Percentiles rank a stretch among this genome's conserved stretches.
Conservation (phyloP, 345 rosid species). For the Camelina laxa region DNA sequence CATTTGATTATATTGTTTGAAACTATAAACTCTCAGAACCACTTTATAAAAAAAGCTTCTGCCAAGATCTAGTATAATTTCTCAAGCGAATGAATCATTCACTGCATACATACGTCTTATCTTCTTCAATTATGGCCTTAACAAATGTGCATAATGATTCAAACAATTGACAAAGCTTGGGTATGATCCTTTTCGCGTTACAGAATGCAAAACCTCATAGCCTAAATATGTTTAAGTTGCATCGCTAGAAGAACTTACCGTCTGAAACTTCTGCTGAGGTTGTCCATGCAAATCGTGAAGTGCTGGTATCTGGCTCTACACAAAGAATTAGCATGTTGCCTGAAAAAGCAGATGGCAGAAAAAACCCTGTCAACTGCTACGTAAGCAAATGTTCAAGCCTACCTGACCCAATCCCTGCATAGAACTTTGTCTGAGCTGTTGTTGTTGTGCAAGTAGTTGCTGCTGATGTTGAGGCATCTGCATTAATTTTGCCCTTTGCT, state of each 20-base stretch:
- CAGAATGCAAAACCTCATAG: neutral
- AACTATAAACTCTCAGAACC: neutral
- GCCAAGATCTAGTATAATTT: neutral
- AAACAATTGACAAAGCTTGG: neutral
- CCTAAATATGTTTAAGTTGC: neutral
- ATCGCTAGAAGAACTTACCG: slow-evolving; percentile 45
- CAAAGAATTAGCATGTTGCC: slow-evolving; percentile 10
- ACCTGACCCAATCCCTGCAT: slow-evolving; percentile 85
- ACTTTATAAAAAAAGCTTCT: neutral
- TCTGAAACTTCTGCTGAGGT: slow-evolving; percentile 74
- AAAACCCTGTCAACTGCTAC: slow-evolving; percentile 8
- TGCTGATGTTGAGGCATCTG: slow-evolving; percentile 80
- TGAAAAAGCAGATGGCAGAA: neutral
- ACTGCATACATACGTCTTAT: neutral
- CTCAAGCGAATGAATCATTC: neutral
- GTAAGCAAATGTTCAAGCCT: slow-evolving; percentile 4
- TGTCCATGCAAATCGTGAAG: slow-evolving; percentile 78
- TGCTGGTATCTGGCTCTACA: slow-evolving; percentile 63
- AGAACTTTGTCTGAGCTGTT: slow-evolving; percentile 75
- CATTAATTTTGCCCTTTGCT: slow-evolving; percentile 77
- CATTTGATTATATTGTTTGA: neutral
- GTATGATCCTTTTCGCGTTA: neutral
- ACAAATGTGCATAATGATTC: slow-evolving; percentile 13
- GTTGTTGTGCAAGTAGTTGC: slow-evolving; percentile 70
- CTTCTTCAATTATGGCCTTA: neutral